phyloP scores from a whole-genome alignment of 441 rosid genomes.

The Corymbia citriodora region DNA sequence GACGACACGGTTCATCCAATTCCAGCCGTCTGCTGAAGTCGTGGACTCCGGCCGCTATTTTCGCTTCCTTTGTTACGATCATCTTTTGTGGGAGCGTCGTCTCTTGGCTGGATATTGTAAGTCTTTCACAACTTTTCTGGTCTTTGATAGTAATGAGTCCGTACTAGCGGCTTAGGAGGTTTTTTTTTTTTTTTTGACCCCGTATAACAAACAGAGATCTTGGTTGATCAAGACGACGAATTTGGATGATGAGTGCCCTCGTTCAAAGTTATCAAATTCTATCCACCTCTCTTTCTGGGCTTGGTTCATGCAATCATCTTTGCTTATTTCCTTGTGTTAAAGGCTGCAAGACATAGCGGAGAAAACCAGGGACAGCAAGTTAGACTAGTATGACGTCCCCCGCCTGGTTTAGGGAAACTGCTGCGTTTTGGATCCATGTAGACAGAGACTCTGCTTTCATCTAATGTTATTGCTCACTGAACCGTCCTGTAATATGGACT shows the following conservation, averaged over 20 bases:
- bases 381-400: neutral
- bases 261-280: neutral
- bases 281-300: neutral
- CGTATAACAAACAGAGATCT: neutral
- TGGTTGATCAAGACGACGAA: neutral
- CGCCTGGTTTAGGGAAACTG: neutral
- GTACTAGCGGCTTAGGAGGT: neutral
- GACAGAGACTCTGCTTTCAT: neutral
- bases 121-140: neutral
- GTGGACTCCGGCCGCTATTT: neutral
- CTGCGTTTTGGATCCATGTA: neutral
- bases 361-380: neutral
- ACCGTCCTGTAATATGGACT: neutral
- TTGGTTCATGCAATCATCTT: neutral
- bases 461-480: neutral
- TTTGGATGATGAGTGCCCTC: neutral
- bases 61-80: neutral
- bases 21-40: neutral
- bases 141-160: neutral
- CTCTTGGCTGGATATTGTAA: neutral
- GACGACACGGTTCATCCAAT: neutral
- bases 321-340: neutral
- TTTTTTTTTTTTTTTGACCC: neutral
- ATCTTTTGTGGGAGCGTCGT: neutral
- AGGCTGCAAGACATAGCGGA: neutral